Conservation (phyloP, 208 protist genomes). For the Phytomonas serpens region DNA sequence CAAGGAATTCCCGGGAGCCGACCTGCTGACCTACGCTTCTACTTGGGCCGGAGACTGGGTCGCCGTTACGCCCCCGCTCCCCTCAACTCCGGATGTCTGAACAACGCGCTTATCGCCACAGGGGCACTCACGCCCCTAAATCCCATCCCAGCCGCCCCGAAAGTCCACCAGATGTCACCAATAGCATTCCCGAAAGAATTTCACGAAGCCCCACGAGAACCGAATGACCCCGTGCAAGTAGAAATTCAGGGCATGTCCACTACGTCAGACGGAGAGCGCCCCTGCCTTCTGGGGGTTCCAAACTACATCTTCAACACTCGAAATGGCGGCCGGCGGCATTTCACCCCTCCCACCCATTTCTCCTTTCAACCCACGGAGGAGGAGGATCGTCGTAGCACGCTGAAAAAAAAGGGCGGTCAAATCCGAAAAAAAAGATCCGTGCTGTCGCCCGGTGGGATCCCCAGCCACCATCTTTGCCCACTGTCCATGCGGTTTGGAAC, state of each 20-base stretch:
- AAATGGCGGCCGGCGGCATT: constrained; percentile 59
- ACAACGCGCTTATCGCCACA: constrained; percentile 28
- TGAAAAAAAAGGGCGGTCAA: not conserved
- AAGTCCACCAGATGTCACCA: not conserved
- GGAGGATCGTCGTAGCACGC: constrained; percentile 15
- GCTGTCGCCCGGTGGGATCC: not conserved
- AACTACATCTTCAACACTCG: constrained; percentile 16
- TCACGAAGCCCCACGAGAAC: not conserved
- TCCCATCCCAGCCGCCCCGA: not conserved
- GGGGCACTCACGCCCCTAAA: not conserved
- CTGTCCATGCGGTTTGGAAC: not conserved
- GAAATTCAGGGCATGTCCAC: not conserved
- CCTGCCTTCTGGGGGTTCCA: not conserved
- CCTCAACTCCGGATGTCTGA: constrained; percentile 32
- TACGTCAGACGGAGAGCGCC: not conserved
- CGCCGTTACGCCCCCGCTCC: constrained; percentile 36
- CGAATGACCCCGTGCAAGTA: not conserved
- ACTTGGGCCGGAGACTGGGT: constrained; percentile 20
- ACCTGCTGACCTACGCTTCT: constrained; percentile 31
- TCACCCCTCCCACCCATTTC: not conserved
- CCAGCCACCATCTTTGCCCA: not conserved
- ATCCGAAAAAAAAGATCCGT: not conserved
- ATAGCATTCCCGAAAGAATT: not conserved
- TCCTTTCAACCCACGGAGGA: constrained; percentile 9
- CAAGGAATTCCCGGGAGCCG: constrained; percentile 57